phyloP scores from a whole-genome alignment of 2,329 filamentous ascomycete genomes.

The Pseudogymnoascus sp. region DNA sequence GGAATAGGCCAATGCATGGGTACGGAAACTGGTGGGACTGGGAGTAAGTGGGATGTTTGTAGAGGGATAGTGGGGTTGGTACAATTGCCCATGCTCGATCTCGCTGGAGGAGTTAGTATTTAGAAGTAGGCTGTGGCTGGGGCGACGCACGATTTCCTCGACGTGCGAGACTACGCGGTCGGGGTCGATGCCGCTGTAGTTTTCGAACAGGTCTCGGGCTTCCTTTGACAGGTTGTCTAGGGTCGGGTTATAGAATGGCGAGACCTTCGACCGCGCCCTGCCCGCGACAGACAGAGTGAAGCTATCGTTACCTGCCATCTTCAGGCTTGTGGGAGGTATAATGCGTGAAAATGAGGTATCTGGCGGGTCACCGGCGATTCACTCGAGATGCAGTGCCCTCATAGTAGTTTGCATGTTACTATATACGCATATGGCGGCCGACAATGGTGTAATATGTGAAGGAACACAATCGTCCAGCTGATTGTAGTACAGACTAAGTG shows the following conservation, averaged over 20 bases:
- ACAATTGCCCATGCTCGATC: slow-evolving; percentile 19
- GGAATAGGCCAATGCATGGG: slow-evolving; percentile 23
- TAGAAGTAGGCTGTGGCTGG: neutral
- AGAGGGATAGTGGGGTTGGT: slow-evolving; percentile 14
- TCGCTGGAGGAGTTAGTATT: slow-evolving; percentile 7
- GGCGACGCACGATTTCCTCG: slow-evolving; percentile 13
- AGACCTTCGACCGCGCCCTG: neutral
- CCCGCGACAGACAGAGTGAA: neutral
- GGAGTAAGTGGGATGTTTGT: neutral
- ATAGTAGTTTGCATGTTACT: neutral
- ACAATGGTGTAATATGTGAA: neutral
- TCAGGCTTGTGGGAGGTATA: neutral
- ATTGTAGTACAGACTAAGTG: neutral
- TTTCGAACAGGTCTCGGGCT: slow-evolving; percentile 17
- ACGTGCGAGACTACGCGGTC: slow-evolving; percentile 17
- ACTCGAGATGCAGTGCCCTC: neutral
- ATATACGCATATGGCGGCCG: neutral
- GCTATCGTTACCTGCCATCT: neutral
- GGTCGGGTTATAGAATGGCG: slow-evolving; percentile 13
- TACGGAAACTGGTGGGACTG: slow-evolving; percentile 15
- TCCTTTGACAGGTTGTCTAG: slow-evolving; percentile 12
- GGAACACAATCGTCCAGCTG: neutral
- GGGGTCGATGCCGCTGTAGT: slow-evolving; percentile 16
- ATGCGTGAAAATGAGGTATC: neutral
- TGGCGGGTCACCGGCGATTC: neutral